Evolutionary conservation across 1,284 basidiomycete genomes (phyloP), one percentile per base, ranked within the genome.

Genomic region (Puccinia coronata): DNA sequence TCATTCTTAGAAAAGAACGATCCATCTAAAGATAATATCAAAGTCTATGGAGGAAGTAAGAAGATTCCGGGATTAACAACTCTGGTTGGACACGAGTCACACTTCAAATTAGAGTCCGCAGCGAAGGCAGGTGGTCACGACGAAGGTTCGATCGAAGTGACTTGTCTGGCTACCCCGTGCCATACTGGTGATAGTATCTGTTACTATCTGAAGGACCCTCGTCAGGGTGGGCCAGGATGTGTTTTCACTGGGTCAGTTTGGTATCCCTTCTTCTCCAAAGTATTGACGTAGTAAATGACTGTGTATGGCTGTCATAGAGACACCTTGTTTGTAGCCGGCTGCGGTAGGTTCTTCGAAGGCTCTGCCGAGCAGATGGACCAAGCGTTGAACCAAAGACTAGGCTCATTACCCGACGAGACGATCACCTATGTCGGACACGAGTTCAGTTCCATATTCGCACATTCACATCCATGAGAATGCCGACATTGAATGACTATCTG

Each of bases 301-400:
- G 36, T 16, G 9, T 39, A 6, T 39, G 49, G 23, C 23, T 34
- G 1, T 18, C 34, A 11, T 83, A 89, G 90, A 20, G 96, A 99
- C 86, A 98, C 96, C 0, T 91, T 99, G 72, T 98, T 99, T 88
- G 90, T 94, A 83, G 94, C 90, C 4, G 96, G 96, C 9, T 96
- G 93, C 85, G 96, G 96, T n/a, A 91, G 95, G 9, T 98, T 98
- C 89, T 98, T 98, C 85, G 96, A 98, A 87, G 96, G 96, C 57
- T 91, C 90, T 3, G 91, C 92, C 0, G 87, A 89, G 14, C 91
- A 98, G 87, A 99, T 99, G 96, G 88, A 92, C 84, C 86, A 88
- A 8, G 90, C 94, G 6, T 89, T 97, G 59, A 90, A 90, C 49
- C 92, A 94, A 85, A 89, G 82, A 90, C 89, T 87, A 43, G 83